Percentiles rank a stretch among this genome's conserved stretches.
phyloP scores from a whole-genome alignment of 148 eudicot species.

The Agrostemma githago region DNA sequence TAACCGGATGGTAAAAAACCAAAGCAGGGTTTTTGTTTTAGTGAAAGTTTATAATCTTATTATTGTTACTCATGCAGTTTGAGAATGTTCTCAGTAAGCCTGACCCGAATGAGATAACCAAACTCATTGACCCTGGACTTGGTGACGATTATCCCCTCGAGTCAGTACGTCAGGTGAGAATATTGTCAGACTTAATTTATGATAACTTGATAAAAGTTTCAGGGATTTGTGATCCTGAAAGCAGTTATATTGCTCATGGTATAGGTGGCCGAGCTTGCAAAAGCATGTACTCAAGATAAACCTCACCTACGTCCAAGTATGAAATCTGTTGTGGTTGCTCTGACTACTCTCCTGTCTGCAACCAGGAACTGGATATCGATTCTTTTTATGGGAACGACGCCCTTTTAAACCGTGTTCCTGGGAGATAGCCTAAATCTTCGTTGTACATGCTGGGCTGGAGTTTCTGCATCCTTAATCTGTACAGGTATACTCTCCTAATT shows the following conservation, averaged over 20 bases:
- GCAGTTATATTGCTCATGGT: conserved; percentile 13
- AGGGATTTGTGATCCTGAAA: conserved; percentile 2
- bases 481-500: neutral
- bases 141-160: conserved; percentile 59
- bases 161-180: conserved; percentile 42
- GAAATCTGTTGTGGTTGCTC: conserved; percentile 68
- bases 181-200: neutral
- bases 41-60: neutral
- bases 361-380: conserved; percentile 57
- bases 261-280: conserved; percentile 65
- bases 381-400: conserved; percentile 46
- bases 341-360: conserved; percentile 57
- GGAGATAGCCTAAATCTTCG: conserved; percentile 36
- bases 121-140: conserved; percentile 68
- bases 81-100: conserved; percentile 45
- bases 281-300: conserved; percentile 66
- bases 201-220: neutral
- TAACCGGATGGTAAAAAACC: neutral
- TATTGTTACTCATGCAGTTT: conserved; percentile 35
- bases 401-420: conserved; percentile 49
- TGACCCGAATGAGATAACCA: conserved; percentile 47
- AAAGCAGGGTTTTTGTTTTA: neutral
- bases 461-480: neutral
- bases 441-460: neutral
- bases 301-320: conserved; percentile 62